phyloP scores from a whole-genome alignment of 1,284 basidiomycete genomes.

The Pseudozyma tsukubaensis region DNA sequence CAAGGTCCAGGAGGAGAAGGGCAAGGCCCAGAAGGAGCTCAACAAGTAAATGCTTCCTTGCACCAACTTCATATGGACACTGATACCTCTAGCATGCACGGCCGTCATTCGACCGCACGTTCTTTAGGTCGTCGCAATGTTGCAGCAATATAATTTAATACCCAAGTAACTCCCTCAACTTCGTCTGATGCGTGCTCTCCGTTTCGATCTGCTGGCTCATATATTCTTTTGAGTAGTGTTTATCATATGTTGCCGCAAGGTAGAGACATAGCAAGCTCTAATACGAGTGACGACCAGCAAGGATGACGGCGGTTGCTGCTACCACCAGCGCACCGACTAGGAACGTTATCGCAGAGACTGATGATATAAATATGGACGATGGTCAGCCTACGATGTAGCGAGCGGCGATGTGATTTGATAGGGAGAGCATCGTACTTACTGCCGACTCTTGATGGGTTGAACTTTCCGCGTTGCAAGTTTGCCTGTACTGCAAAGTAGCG shows the following conservation, averaged over 20 bases:
- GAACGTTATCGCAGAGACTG: constrained; percentile 40
- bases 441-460: constrained; percentile 54
- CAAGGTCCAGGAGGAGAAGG: constrained; percentile 54
- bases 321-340: constrained; percentile 47
- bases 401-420: too few species aligned
- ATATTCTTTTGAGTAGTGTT: too few species aligned
- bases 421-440: too few species aligned
- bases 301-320: constrained; percentile 45
- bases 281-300: constrained; percentile 23
- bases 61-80: constrained; percentile 1
- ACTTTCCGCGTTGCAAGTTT: constrained; percentile 50
- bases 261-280: too few species aligned
- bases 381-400: neutral
- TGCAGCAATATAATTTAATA: constrained; percentile 28
- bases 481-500: constrained; percentile 60
- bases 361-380: neutral
- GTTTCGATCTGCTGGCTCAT: too few species aligned
- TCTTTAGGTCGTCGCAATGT: constrained; percentile 11
- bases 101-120: neutral
- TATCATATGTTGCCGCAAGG: too few species aligned
- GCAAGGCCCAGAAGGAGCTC: constrained; percentile 57
- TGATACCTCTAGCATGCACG: neutral
- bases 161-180: constrained; percentile 13
- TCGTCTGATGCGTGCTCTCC: too few species aligned
- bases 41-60: constrained; percentile 36